Base-by-base conservation (phyloP, 1,139 yeast genomes). In the Geotrichum klebahnii region DNA sequence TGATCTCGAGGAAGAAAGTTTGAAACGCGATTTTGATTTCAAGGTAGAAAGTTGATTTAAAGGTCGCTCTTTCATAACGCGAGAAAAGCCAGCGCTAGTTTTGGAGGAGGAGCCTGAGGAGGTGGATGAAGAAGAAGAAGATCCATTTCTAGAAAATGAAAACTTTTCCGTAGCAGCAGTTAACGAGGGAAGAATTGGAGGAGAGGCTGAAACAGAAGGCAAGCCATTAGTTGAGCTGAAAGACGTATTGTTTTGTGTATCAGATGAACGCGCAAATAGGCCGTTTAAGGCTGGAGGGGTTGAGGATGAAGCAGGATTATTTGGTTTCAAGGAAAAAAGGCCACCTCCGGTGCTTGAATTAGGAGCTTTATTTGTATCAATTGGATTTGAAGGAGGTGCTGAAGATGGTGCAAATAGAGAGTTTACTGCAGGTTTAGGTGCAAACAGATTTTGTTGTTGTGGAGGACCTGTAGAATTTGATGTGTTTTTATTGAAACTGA, bases 301-400 rank as follows among this genome's bases (percentile, higher is more conserved):
- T 12, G 20, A 35, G 43, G 33, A 34, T 56, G 52, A 53, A 49
- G 57, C 12, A 43, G 38, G 19, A 43, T 39, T 28, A 5, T n/a
- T 10, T 10, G 59, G 52, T 4, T 36, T 40, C 23, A 43, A 35
- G 3, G 76, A 76, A 60, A 73, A 73, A 35, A 66, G 57, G 32
- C 63, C 62, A 31, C 61, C 61, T 3, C 63, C 58, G 33, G 62
- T 54, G 31, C 24, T 50, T 22, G 61, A 34, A 22, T 24, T 50
- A 6, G 29, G 29, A 22, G 42, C 48, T 8, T 51, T 50, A 28
- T 8, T 23, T 28, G 31, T 2, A 12, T 37, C 41, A 10, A 22
- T 9, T 5, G 31, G 4, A 24, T 24, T 5, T 26, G 6, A 8
- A 6, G 6, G 41, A 17, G 29, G 12, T 20, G 42, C 16, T 23